Evolutionary conservation across 192 early-diverging fungal species (phyloP).

Genomic region (Podochytrium sp.): DNA sequence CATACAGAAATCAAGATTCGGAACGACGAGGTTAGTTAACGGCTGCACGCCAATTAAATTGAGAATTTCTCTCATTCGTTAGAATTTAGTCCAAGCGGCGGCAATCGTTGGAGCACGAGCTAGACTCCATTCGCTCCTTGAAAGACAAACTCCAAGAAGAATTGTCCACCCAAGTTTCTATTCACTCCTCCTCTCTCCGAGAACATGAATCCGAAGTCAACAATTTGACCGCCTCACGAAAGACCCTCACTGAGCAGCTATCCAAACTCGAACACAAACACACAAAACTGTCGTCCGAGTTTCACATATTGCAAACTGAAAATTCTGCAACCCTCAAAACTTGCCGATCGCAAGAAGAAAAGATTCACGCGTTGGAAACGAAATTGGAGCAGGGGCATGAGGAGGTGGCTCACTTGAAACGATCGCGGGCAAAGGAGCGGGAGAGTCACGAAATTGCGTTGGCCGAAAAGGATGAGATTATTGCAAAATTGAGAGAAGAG

Average conservation of each 20-base stretch:
- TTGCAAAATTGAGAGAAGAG: constrained; percentile 42
- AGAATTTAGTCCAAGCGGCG: constrained; percentile 33
- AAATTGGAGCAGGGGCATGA: constrained; percentile 31
- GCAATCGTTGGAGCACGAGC: constrained; percentile 39
- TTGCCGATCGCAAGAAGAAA: constrained; percentile 15
- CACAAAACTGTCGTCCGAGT: neutral
- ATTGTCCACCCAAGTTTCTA: constrained; percentile 20
- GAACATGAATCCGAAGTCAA: constrained; percentile 46
- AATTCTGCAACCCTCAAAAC: constrained; percentile 19
- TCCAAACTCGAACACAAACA: constrained; percentile 35
- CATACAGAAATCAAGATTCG: constrained; percentile 21
- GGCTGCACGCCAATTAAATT: no score
- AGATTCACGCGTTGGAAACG: constrained; percentile 15
- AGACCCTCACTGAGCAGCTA: constrained; percentile 36
- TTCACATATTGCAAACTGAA: neutral
- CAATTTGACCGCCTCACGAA: constrained; percentile 23
- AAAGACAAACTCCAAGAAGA: constrained; percentile 38
- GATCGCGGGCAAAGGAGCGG: constrained; percentile 16
- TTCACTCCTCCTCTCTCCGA: constrained; percentile 16
- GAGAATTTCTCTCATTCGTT: neutral
- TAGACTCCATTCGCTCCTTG: constrained; percentile 24
- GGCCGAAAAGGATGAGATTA: constrained; percentile 25
- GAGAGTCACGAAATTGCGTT: neutral
- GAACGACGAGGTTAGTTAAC: constrained; percentile 19
- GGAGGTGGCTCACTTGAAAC: constrained; percentile 23